Base-by-base conservation (phyloP, 2,329 filamentous ascomycete genomes). In the Fusarium secorum region DNA sequence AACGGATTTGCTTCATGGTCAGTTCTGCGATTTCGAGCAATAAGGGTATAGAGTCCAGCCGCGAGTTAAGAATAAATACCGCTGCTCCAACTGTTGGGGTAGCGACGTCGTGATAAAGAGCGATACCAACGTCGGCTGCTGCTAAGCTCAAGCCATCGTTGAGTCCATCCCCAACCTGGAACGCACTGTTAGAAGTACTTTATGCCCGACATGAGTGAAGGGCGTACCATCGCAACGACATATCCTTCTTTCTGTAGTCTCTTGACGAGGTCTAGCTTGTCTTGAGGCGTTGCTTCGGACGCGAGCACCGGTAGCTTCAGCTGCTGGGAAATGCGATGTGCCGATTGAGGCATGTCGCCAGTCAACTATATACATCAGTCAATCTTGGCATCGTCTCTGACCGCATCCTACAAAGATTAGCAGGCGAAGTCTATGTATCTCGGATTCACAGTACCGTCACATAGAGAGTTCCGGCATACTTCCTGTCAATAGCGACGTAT, bases 131-230 rank as follows among this genome's bases (percentile, higher is more conserved):
- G 8, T 39, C 49, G 13, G 33, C 35, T 30, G 35, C 49, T 17
- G 49, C 49, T 17, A 52, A 39, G 11, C 49, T 39, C 33, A 35
- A 15, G 2, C 24, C 35, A 22, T 52, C 49, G 10, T 52, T 52
- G 4, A 52, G 6, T 26, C 35, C 49, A 22, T 52, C 49, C 1
- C 49, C 33, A 4, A 52, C 48, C 48, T 52, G 2, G 0, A 5
- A 10, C n/a, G 3, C 7, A 6, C 11, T 36, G 22, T 52, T 5
- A 52, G 33, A 0, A 0, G 3, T 0, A 38, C 15, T 3, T 11
- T n/a, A n/a, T n/a, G n/a, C n/a, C n/a, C n/a, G n/a, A n/a, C n/a
- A n/a, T n/a, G n/a, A n/a, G n/a, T n/a, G n/a, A n/a, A n/a, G n/a
- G n/a, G n/a, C n/a, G n/a, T n/a, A 52, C 33, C 49, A 52, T 52